A percentile compares a stretch with the other conserved stretches of the same genome.
Conservation (phyloP, 2,329 filamentous ascomycete genomes). For the Scedosporium apiospermum region DNA sequence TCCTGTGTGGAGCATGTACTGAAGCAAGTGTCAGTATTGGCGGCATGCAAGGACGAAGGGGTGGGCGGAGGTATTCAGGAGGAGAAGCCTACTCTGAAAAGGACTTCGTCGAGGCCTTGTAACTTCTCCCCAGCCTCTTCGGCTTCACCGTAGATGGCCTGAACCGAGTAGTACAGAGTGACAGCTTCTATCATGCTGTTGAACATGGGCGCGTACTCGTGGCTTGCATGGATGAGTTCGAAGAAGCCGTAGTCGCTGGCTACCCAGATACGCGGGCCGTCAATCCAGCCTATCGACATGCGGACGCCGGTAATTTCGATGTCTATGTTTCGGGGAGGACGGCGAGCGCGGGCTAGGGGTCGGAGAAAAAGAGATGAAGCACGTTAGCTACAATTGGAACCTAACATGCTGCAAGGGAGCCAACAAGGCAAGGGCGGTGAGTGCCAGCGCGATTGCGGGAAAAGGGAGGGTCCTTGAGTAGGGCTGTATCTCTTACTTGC, state of each 20-base stretch:
- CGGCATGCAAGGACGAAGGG: not conserved
- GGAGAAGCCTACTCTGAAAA: conserved; percentile 19
- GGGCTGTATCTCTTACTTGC: conserved; percentile 7
- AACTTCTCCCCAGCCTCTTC: conserved; percentile 16
- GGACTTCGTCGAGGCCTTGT: conserved; percentile 21
- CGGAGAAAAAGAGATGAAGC: not conserved
- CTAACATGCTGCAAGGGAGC: not conserved
- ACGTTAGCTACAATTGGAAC: not conserved
- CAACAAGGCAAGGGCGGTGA: not conserved
- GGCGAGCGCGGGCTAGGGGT: conserved; percentile 22
- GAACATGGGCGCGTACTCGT: conserved; percentile 46
- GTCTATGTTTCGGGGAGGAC: conserved; percentile 17
- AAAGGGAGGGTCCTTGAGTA: not conserved
- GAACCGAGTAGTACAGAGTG: conserved; percentile 51
- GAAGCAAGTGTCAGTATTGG: conserved; percentile 3
- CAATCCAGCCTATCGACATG: conserved; percentile 40
- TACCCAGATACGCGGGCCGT: conserved; percentile 55
- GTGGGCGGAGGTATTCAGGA: not conserved
- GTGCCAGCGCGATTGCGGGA: not conserved
- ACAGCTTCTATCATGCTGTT: conserved; percentile 54
- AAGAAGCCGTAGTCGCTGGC: conserved; percentile 58
- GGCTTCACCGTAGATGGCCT: conserved; percentile 42
- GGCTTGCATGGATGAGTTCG: conserved; percentile 47
- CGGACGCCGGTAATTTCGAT: conserved; percentile 44
- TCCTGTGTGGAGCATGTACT: conserved; percentile 43